These are phyloP conservation scores for Saussurea involucrata DNA, from an alignment of 129 eudicot genomes.

Conservation along the genomic window DNA sequence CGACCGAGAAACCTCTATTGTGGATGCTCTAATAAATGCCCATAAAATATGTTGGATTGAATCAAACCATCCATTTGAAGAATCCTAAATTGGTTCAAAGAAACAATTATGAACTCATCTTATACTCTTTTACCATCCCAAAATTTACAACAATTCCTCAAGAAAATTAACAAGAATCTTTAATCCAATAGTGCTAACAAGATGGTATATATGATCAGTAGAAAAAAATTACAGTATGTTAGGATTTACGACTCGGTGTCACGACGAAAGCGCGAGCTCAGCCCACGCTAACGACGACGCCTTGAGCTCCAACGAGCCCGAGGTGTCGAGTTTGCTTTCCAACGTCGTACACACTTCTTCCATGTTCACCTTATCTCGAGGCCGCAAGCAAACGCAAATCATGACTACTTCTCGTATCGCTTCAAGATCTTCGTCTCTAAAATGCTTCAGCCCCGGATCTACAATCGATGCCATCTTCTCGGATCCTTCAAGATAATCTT, in stretches of 20 bases:
- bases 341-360: constrained; percentile 56
- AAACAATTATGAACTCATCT: constrained; percentile 14
- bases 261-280: constrained; percentile 71
- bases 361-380: constrained; percentile 44
- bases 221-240: constrained; percentile 49
- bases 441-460: constrained; percentile 75
- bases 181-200: constrained; percentile 8
- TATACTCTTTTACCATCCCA: constrained; percentile 12
- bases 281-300: constrained; percentile 97
- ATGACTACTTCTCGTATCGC: constrained; percentile 60
- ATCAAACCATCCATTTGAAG: background rate
- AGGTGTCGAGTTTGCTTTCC: constrained; percentile 67
- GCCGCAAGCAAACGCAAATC: constrained; percentile 41
- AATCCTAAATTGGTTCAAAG: constrained; percentile 1
- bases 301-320: constrained; percentile 61
- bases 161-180: constrained; percentile 1
- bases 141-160: constrained; percentile 20
- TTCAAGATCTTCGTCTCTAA: constrained; percentile 60
- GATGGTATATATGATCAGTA: constrained; percentile 23
- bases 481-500: constrained; percentile 58
- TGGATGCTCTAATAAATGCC: background rate
- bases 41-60: background rate
- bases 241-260: constrained; percentile 33
- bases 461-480: constrained; percentile 54
- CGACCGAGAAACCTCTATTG: too few relatives aligned